A percentile compares a stretch with the other conserved stretches of the same genome.
Conservation (phyloP, 2,329 filamentous ascomycete species). For the Biscogniauxia marginata region DNA sequence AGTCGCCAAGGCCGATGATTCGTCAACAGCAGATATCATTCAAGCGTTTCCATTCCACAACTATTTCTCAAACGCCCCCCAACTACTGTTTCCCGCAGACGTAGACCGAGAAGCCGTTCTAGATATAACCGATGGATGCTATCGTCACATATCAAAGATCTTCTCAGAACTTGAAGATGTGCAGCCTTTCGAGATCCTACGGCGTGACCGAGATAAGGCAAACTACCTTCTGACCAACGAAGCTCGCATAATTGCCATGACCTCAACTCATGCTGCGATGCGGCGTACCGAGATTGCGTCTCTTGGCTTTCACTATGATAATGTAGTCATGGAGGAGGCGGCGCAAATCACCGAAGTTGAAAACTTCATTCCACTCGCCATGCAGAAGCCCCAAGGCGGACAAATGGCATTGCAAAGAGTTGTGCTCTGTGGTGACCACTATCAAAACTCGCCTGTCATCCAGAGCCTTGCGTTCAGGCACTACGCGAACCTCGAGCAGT, state of each 20-base stretch:
- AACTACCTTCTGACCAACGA: slow-evolving; percentile 95
- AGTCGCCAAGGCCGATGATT: slow-evolving; percentile 53
- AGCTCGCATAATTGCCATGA: slow-evolving; percentile 98
- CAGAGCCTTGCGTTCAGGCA: slow-evolving; percentile 92
- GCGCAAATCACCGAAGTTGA: slow-evolving; percentile 98
- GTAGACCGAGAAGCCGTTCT: slow-evolving; percentile 65
- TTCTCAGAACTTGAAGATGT: slow-evolving; percentile 93
- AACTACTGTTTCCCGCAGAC: slow-evolving; percentile 73
- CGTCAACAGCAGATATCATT: slow-evolving; percentile 61
- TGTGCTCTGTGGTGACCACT: slow-evolving; percentile 90
- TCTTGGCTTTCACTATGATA: slow-evolving; percentile 96
- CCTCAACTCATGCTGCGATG: slow-evolving; percentile 96
- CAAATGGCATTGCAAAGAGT: slow-evolving; percentile 79
- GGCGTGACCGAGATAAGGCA: slow-evolving; percentile 84
- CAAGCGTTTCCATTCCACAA: slow-evolving; percentile 80
- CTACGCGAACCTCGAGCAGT: slow-evolving; percentile 95
- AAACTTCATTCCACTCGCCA: slow-evolving; percentile 90
- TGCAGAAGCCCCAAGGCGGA: slow-evolving; percentile 77
- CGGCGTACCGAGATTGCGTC: slow-evolving; percentile 83
- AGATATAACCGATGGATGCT: slow-evolving; percentile 80
- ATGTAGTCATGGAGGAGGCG: slow-evolving; percentile 97
- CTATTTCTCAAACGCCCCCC: slow-evolving; percentile 85
- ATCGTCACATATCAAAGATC: slow-evolving; percentile 83
- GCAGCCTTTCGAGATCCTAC: slow-evolving; percentile 89
- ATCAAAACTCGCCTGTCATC: slow-evolving; percentile 94